Conservation (phyloP, 129 eudicot genomes). For the Dittrichia graveolens region DNA sequence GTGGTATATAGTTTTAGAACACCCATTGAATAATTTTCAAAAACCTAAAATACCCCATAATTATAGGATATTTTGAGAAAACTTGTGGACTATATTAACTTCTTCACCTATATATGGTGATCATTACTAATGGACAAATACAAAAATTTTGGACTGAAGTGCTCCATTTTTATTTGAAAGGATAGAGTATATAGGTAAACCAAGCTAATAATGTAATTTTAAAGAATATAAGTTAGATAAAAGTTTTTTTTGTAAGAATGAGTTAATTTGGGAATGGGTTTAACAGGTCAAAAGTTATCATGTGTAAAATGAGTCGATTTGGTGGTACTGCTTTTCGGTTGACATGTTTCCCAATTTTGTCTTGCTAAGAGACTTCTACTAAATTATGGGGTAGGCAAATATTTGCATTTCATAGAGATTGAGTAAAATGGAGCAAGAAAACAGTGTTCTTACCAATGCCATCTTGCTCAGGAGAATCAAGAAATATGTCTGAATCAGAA, state of each 20-base stretch:
- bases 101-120: background rate
- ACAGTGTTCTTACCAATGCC: constrained; percentile 64
- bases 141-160: too few relatives aligned
- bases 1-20: background rate
- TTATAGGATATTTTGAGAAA: background rate
- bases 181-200: too few relatives aligned
- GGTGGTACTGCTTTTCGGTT: background rate
- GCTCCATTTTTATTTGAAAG: too few relatives aligned
- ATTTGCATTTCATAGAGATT: background rate
- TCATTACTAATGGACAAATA: too few relatives aligned
- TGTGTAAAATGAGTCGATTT: background rate
- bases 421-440: background rate
- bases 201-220: too few relatives aligned
- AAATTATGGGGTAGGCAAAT: background rate
- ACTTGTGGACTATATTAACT: background rate
- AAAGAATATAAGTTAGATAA: too few relatives aligned
- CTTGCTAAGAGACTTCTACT: background rate
- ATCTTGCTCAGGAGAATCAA: constrained; percentile 92
- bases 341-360: background rate
- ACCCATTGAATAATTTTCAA: background rate
- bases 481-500: constrained; percentile 97
- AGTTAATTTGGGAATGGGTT: background rate
- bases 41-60: background rate
- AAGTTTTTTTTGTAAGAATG: too few relatives aligned
- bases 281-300: background rate